Evolutionary conservation across 257 asterid genomes (phyloP).

Genomic region (Scutellaria barbata): DNA sequence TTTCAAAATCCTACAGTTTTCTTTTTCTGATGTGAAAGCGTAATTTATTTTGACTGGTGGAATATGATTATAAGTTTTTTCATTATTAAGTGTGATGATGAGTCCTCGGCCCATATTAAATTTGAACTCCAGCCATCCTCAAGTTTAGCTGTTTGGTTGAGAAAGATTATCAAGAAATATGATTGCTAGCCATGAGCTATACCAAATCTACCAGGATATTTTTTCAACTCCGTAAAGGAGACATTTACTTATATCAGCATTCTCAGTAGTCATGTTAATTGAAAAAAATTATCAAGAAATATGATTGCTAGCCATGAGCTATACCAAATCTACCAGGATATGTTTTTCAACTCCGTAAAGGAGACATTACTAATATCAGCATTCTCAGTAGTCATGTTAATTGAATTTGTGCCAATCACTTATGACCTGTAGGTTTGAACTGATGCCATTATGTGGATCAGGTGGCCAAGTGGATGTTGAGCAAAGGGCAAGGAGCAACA

Average conservation of each 20-base stretch:
- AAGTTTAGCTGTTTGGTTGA: background rate
- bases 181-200: background rate
- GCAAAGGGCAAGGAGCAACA: conserved; percentile 91
- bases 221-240: background rate
- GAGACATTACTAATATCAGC: background rate
- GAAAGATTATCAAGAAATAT: background rate
- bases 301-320: background rate
- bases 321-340: background rate
- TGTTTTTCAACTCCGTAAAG: background rate
- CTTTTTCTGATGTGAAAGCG: background rate
- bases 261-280: background rate
- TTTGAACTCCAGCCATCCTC: background rate
- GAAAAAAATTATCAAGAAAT: background rate
- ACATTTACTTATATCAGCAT: background rate
- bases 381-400: background rate
- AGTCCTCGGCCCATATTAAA: background rate
- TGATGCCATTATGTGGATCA: conserved; percentile 40
- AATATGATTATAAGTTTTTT: background rate
- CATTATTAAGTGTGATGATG: background rate
- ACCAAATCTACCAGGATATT: background rate
- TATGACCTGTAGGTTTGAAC: conserved; percentile 2
- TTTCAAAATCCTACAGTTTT: conserved; percentile 13
- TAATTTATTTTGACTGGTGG: conserved; percentile 1
- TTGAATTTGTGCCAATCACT: conserved; percentile 8
- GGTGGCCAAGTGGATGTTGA: conserved; percentile 81